Base-by-base conservation (phyloP, 2,329 filamentous ascomycete genomes). In the Epichloe uncinata region DNA sequence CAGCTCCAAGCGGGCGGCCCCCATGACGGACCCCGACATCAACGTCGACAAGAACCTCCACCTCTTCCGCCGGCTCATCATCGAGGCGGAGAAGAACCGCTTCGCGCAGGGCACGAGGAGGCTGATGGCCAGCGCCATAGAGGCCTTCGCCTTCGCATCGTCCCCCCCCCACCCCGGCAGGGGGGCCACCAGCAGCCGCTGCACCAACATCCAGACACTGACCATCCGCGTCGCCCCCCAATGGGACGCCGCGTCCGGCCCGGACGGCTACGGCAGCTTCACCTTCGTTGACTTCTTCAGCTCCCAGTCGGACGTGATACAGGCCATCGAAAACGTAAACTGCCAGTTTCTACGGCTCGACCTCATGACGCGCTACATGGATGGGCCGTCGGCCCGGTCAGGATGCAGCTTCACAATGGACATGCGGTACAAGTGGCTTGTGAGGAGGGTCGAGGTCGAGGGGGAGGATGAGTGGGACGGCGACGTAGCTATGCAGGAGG, bases 31-130 rank as follows among this genome's bases (percentile, higher is more conserved):
- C 11, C 34, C 50, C 1, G 55, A 54, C 47, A 66, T 72, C 22
- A 59, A 66, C 49, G 50, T 64, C 3, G 49, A 52, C 11, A 65
- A 65, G 41, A 69, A 70, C 51, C 63, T 65, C 7, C 58, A 62
- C 16, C 56, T 70, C 18, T 63, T 77, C 36, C 68, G 71, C 2
- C 60, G 63, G 43, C 56, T 75, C 47, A 60, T 60, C 47, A 61
- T 78, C 40, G 64, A 69, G 38, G 65, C 74, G 0, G 69, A 75
- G 47, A 55, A 60, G 7, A 73, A 69, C 52, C 68, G 72, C 5
- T 60, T 55, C 46, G 50, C 52, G 0, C n/a, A 38, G 3, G 44
- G 53, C 3, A 63, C 62, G 0, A 60, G 57, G 47, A 36, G 52
- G 1, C 56, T 57, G 47, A 65, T 73, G 60, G 61, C 62, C 1